A percentile compares a stretch with the other conserved stretches of the same genome.
Evolutionary conservation across 2,329 filamentous ascomycete species (phyloP).

Genomic region (Coniochaeta sp.): DNA sequence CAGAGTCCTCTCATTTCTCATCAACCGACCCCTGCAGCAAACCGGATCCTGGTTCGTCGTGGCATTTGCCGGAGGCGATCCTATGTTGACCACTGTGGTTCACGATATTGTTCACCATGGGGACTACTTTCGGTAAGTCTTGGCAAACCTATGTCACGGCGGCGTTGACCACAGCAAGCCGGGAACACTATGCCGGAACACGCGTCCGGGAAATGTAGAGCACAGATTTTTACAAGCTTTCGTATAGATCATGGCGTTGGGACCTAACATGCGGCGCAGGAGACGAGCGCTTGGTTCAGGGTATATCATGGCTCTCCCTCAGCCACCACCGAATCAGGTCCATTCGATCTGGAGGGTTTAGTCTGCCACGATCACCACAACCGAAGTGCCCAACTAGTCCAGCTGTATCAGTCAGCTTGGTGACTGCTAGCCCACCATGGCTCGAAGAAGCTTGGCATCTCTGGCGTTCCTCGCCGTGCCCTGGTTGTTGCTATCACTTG

Average conservation of each 20-base stretch:
- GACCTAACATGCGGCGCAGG: background rate
- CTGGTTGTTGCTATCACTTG: constrained; percentile 10
- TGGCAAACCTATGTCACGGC: background rate
- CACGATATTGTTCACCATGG: background rate
- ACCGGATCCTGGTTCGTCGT: background rate
- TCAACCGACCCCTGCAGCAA: background rate
- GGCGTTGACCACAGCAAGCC: background rate
- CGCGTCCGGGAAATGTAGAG: background rate
- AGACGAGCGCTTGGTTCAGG: background rate
- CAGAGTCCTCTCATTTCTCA: background rate
- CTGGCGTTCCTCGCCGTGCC: constrained; percentile 15
- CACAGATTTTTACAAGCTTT: background rate
- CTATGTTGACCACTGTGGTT: background rate
- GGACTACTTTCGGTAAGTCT: background rate
- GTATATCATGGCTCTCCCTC: background rate
- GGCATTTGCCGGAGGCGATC: background rate
- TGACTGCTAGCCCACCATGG: constrained; percentile 10
- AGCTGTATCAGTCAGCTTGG: background rate
- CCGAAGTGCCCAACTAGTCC: background rate
- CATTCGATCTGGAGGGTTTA: background rate
- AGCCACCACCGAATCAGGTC: background rate
- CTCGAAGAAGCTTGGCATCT: constrained; percentile 11
- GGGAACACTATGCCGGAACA: background rate
- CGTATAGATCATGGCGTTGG: background rate
- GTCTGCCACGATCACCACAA: background rate